These are phyloP conservation scores for Entamoeba histolytica DNA, from an alignment of 208 protist genomes.

Conservation along the genomic window DNA sequence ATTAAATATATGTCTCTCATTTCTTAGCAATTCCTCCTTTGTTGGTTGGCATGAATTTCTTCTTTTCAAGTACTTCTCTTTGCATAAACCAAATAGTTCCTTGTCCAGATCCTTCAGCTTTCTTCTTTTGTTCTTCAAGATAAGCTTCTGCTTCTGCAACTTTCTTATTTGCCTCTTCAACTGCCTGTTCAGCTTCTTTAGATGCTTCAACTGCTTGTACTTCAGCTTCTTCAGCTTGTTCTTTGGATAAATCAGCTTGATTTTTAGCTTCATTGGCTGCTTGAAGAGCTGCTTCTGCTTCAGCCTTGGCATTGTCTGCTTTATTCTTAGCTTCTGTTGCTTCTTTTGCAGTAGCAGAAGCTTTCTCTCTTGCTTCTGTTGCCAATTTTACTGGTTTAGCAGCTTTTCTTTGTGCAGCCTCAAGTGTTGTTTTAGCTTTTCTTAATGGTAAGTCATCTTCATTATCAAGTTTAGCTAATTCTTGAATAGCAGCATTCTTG, in stretches of 20 bases:
- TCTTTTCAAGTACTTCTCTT: slow-evolving; percentile 22
- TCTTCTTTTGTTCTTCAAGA: neutral
- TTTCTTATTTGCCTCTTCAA: neutral
- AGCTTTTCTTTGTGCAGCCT: slow-evolving; percentile 19
- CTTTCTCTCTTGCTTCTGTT: neutral
- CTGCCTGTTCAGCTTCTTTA: too few relatives aligned
- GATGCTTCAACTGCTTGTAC: too few relatives aligned
- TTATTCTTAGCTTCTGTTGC: too few relatives aligned
- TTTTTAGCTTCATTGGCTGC: neutral
- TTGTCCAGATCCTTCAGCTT: neutral
- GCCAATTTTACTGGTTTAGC: slow-evolving; percentile 9
- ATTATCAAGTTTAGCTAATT: slow-evolving; percentile 8
- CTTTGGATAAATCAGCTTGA: too few relatives aligned
- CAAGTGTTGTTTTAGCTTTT: slow-evolving; percentile 22
- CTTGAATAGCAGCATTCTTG: slow-evolving; percentile 18
- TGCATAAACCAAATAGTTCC: slow-evolving; percentile 26
- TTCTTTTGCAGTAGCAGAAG: neutral
- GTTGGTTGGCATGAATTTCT: slow-evolving; percentile 20
- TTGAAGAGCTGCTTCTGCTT: too few relatives aligned
- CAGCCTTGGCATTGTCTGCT: too few relatives aligned
- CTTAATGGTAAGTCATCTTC: slow-evolving; percentile 20
- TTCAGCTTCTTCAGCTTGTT: too few relatives aligned
- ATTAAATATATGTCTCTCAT: too few relatives aligned
- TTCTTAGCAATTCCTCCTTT: slow-evolving; percentile 17
- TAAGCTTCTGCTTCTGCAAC: neutral